phyloP scores from a whole-genome alignment of 2,329 filamentous ascomycete genomes.

The Aureobasidium sp. region DNA sequence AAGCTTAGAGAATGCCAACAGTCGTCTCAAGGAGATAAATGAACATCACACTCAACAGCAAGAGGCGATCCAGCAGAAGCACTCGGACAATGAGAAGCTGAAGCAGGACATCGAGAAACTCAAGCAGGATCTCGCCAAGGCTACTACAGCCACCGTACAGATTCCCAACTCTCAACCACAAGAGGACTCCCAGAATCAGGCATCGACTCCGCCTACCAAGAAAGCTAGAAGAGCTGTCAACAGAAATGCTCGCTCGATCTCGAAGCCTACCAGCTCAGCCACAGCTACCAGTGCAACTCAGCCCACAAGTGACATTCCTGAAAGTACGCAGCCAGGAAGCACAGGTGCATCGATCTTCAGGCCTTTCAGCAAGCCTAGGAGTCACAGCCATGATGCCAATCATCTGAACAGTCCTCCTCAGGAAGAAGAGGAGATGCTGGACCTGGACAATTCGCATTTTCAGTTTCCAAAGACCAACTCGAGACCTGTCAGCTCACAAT shows the following conservation, averaged over 20 bases:
- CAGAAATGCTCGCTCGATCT: background rate
- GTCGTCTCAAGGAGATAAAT: background rate
- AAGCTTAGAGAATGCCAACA: background rate
- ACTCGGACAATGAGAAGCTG: background rate
- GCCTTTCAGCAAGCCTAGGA: background rate
- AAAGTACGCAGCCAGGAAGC: background rate
- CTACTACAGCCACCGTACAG: background rate
- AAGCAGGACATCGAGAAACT: constrained; percentile 4
- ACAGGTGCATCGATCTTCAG: background rate
- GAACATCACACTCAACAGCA: background rate
- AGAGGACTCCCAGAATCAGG: background rate
- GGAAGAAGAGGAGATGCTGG: constrained; percentile 14
- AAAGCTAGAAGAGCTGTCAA: constrained; percentile 6
- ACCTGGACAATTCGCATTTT: background rate
- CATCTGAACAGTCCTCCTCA: background rate
- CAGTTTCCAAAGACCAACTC: background rate
- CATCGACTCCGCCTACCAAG: background rate
- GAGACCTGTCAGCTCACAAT: background rate
- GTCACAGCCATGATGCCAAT: background rate
- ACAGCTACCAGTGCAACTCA: background rate
- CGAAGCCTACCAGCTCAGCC: background rate
- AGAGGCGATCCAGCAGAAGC: background rate
- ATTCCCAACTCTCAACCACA: background rate
- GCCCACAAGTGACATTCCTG: background rate
- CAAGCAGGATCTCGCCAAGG: background rate